Evolutionary conservation across 768 basidiomycete species (phyloP).

Genomic region (Cytidiella melzeri): DNA sequence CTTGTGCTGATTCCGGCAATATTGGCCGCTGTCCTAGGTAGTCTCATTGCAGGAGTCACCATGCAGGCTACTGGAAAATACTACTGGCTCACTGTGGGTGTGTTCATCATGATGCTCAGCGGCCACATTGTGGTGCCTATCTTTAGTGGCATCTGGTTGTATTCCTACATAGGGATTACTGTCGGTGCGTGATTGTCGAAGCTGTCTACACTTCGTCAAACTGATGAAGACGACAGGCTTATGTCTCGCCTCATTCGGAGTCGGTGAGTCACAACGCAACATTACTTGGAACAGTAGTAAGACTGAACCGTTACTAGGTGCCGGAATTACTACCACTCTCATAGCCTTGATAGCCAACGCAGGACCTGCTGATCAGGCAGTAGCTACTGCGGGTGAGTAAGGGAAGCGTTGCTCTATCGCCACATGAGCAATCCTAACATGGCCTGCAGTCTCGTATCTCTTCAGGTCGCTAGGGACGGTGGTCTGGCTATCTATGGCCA

Average conservation of each 20-base stretch:
- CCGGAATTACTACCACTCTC: conserved; percentile 49
- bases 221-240: conserved; percentile 12
- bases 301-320: conserved; percentile 28
- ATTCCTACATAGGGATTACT: conserved; percentile 33
- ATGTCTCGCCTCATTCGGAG: conserved; percentile 16
- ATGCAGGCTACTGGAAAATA: conserved; percentile 58
- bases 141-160: conserved; percentile 33
- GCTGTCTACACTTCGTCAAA: background rate
- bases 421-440: background rate
- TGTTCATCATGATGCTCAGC: conserved; percentile 32
- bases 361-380: conserved; percentile 53
- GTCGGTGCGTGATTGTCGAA: conserved; percentile 30
- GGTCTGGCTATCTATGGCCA: conserved; percentile 49
- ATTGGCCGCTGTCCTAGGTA: conserved; percentile 41
- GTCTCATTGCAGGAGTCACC: conserved; percentile 43
- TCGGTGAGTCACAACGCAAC: conserved; percentile 18
- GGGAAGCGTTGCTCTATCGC: background rate
- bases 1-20: conserved; percentile 46
- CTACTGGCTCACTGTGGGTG: conserved; percentile 42
- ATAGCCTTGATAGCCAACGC: conserved; percentile 60
- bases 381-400: conserved; percentile 52
- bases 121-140: conserved; percentile 35
- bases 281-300: no score
- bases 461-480: conserved; percentile 61
- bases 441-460: conserved; percentile 48